phyloP scores from a whole-genome alignment of 805 yeast genomes.

The Hanseniaspora singularis region DNA sequence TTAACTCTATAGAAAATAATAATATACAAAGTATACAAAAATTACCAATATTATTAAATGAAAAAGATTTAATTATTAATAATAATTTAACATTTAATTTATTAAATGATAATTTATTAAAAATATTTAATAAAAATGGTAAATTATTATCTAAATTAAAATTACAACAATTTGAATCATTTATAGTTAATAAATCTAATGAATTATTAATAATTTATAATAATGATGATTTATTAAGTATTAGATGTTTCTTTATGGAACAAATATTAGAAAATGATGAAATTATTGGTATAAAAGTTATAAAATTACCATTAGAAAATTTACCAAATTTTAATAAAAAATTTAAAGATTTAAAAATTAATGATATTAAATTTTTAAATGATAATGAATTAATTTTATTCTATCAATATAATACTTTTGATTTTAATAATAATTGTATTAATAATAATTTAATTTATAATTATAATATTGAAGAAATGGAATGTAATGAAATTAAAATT shows the following conservation, averaged over 20 bases:
- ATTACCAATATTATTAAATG: constrained; percentile 5
- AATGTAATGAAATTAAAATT: background rate
- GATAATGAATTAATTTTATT: constrained; percentile 6
- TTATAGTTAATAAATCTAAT: constrained; percentile 9
- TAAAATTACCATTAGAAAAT: constrained; percentile 9
- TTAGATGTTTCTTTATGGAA: constrained; percentile 13
- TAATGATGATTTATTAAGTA: background rate
- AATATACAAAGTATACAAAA: background rate
- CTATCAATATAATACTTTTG: constrained; percentile 8
- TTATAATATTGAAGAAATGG: constrained; percentile 15
- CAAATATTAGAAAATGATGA: background rate
- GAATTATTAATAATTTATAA: constrained; percentile 8
- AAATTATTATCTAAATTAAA: constrained; percentile 11
- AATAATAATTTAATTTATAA: constrained; percentile 9
- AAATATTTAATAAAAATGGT: constrained; percentile 8
- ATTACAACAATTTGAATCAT: constrained; percentile 4
- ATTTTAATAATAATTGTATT: constrained; percentile 9
- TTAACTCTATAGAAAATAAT: constrained; percentile 10
- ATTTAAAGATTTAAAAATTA: background rate
- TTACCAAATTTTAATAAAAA: constrained; percentile 1
- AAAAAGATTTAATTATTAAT: constrained; percentile 2
- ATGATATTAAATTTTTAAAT: constrained; percentile 2
- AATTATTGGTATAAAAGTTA: constrained; percentile 10
- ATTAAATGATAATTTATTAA: constrained; percentile 5
- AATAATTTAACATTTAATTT: constrained; percentile 2